Base-by-base conservation (phyloP, 108 stramenopile genomes). In the Tribonema minus region DNA sequence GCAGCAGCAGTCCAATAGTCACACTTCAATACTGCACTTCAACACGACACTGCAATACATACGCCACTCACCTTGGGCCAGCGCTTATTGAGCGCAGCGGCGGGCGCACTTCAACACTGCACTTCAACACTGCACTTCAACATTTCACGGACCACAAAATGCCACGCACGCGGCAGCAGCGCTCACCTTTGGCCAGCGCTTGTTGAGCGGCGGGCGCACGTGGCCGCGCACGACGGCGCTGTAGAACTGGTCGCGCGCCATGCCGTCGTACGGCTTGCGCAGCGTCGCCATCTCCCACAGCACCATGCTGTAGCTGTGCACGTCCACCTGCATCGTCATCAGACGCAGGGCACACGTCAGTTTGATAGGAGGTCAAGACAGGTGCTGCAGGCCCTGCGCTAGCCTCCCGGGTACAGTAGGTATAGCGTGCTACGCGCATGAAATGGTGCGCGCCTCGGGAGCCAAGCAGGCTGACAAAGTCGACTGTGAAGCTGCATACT, bases 281-380 rank as follows among this genome's bases (percentile, higher is more conserved):
- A 90, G 88, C 38, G 92, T 87, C 35, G 92, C 91, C 74, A 97
- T 82, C 85, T 97, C 93, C 96, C 96, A 97, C 9, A 97, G 83
- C 41, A 97, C 91, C 12, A 95, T 90, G 6, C 91, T 87, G 29
- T 61, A 87, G 37, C 73, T 91, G 75, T 92, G 93, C 20, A 84
- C 83, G 67, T 84, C 83, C 31, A 72, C n/a, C n/a, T n/a, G n/a
- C n/a, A n/a, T n/a, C n/a, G n/a, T n/a, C n/a, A n/a, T n/a, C n/a
- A n/a, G n/a, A n/a, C n/a, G n/a, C n/a, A n/a, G n/a, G n/a, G n/a
- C n/a, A n/a, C n/a, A n/a, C n/a, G n/a, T n/a, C n/a, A n/a, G n/a
- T n/a, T n/a, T n/a, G n/a, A n/a, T n/a, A n/a, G n/a, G n/a, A n/a
- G n/a, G n/a, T n/a, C n/a, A n/a, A n/a, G n/a, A n/a, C n/a, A n/a